These are phyloP conservation scores for Hanseniaspora mollemarum DNA, from an alignment of 805 yeast genomes.

Conservation along the genomic window DNA sequence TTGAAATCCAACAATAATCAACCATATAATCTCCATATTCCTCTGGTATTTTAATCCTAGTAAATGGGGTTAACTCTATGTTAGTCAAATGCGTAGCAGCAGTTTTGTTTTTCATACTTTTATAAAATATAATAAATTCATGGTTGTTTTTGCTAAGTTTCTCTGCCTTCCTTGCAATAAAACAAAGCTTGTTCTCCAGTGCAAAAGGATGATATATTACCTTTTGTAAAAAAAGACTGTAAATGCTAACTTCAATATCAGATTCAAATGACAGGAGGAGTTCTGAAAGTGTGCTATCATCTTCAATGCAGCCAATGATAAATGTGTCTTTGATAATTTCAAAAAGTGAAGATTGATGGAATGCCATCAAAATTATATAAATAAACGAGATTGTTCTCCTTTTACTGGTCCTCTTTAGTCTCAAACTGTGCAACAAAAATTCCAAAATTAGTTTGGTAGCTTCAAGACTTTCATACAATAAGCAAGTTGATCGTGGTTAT, in stretches of 20 bases:
- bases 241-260: neutral
- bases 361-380: too few species aligned
- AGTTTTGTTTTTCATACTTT: neutral
- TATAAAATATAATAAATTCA: neutral
- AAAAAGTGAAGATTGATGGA: neutral
- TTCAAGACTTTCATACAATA: too few species aligned
- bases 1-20: conserved; percentile 3
- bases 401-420: too few species aligned
- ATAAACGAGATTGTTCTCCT: too few species aligned
- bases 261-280: neutral
- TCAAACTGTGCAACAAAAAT: too few species aligned
- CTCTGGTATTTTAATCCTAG: neutral
- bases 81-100: neutral
- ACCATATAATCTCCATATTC: neutral
- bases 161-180: neutral
- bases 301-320: neutral
- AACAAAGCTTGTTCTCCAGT: neutral
- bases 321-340: neutral
- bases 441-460: too few species aligned
- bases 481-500: too few species aligned
- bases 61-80: neutral
- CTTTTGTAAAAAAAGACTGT: neutral
- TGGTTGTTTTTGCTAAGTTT: neutral
- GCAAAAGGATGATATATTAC: neutral
- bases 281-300: neutral